Evolutionary conservation across 805 yeast genomes (phyloP), one percentile per base, ranked within the genome.

Genomic region (Metschnikowia noctiluminum): DNA sequence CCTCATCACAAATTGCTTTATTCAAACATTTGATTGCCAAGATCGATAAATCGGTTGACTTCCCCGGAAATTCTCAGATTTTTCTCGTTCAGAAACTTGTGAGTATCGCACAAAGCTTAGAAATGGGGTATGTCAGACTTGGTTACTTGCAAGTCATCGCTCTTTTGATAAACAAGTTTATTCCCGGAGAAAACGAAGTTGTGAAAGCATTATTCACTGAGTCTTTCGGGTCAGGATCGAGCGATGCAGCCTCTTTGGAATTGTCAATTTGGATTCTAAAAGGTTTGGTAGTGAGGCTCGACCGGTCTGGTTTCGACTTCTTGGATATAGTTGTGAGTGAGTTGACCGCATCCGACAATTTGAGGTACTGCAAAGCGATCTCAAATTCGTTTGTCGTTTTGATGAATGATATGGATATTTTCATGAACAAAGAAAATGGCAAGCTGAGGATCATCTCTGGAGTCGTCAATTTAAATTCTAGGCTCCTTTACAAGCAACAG

Each of bases 401-500:
- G 15, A 78, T 87, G 30, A 72, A 82, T n/a, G 91, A 89, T 56
- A 74, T 87, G 43, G 78, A 80, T 14, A 68, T 85, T 6, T 79
- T 86, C 46, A 68, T 74, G 40, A 81, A 79, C 58, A 76, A 66
- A 31, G 54, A 59, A 6, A 50, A 45, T 30, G 49, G 60, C n/a
- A 56, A 58, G 36, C 53, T 54, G 13, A 73, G 61, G 55, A 63
- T 60, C 35, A 74, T 69, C 7, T 75, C 75, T 28, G 70, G 70
- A n/a, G 78, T 77, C 1, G 63, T 63, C 52, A 81, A 81, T 53
- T 74, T 86, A 47, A 80, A 83, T 50, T 78, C 85, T 15, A 78
- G 87, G 50, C 64, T 79, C 40, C 72, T 94, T 26, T 89, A 86
- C 74, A 89, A 89, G 62, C 99, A 94, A 61, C 83, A 83, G 54